Evolutionary conservation across 768 basidiomycete genomes (phyloP).

Genomic region (Paxillus ammoniavirescens): DNA sequence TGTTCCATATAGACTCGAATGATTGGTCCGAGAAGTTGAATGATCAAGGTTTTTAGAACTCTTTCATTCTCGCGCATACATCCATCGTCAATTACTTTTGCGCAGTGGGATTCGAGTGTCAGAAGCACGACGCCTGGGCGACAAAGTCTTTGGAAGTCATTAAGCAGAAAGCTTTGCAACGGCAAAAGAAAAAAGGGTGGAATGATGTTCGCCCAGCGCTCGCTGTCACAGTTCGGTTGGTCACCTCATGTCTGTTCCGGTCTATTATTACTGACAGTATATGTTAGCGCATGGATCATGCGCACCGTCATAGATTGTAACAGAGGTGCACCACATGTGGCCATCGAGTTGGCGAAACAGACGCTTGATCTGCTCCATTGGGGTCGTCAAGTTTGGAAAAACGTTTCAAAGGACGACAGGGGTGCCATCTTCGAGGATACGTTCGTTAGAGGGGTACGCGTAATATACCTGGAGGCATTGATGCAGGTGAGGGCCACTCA

Average conservation of each 20-base stretch:
- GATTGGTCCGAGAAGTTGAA: too few species aligned
- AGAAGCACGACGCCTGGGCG: slow-evolving; percentile 17
- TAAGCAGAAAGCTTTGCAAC: slow-evolving; percentile 21
- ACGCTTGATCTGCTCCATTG: slow-evolving; percentile 15
- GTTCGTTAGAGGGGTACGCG: slow-evolving; percentile 18
- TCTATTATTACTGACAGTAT: neutral
- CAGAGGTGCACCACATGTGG: too few species aligned
- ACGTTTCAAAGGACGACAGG: slow-evolving; percentile 1
- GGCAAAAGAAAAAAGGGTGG: slow-evolving; percentile 25
- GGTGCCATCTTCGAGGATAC: slow-evolving; percentile 19
- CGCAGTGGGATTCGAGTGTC: slow-evolving; percentile 21
- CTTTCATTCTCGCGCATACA: too few species aligned
- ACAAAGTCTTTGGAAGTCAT: slow-evolving; percentile 10
- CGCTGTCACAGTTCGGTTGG: slow-evolving; percentile 38
- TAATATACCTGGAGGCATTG: slow-evolving; percentile 7
- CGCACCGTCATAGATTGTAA: slow-evolving; percentile 6
- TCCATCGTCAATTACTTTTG: neutral
- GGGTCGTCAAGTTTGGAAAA: slow-evolving; percentile 11
- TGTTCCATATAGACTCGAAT: too few species aligned
- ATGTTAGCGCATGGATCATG: slow-evolving; percentile 20
- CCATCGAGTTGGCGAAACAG: slow-evolving; percentile 4
- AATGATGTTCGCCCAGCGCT: slow-evolving; percentile 33
- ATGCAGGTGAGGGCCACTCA: neutral
- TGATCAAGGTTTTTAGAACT: too few species aligned
- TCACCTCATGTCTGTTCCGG: neutral